phyloP scores from a whole-genome alignment of 176 grass and related monocot genomes.

The Olyra latifolia region DNA sequence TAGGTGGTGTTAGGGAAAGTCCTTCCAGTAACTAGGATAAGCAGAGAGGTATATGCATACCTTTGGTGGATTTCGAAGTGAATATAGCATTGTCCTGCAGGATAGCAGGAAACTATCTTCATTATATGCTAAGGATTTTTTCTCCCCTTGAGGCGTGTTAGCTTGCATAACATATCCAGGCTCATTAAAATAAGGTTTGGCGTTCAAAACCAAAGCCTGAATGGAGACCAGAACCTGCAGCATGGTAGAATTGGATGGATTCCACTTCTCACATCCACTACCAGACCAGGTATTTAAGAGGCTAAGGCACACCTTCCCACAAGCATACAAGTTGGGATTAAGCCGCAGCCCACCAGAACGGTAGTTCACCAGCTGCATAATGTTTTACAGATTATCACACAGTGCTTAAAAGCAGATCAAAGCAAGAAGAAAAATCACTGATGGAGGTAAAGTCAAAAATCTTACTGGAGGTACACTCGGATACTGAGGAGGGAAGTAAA shows the following conservation, averaged over 20 bases:
- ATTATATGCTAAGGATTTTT: slow-evolving; percentile 70
- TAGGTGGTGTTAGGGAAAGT: not conserved
- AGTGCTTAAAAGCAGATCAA: not conserved
- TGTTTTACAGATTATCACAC: not conserved
- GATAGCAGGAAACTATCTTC: slow-evolving; percentile 82
- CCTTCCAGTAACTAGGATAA: not conserved
- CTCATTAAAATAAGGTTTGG: slow-evolving; percentile 90
- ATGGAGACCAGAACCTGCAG: slow-evolving; percentile 82
- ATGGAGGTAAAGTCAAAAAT: slow-evolving; percentile 11
- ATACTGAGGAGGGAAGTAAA: slow-evolving; percentile 84
- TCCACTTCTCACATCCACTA: slow-evolving; percentile 75
- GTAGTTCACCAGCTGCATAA: slow-evolving; percentile 73
- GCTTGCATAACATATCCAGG: slow-evolving; percentile 53
- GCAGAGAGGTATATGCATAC: slow-evolving; percentile 35
- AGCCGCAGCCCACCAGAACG: slow-evolving; percentile 81
- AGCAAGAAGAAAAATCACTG: slow-evolving; percentile 17
- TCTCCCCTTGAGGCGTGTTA: slow-evolving; percentile 65
- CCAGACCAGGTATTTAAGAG: slow-evolving; percentile 90
- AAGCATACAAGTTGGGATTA: slow-evolving; percentile 92
- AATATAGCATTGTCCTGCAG: slow-evolving; percentile 85
- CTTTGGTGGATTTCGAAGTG: slow-evolving; percentile 74
- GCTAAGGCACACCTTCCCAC: slow-evolving; percentile 91
- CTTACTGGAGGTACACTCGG: slow-evolving; percentile 74
- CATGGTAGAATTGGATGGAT: slow-evolving; percentile 70
- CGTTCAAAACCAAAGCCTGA: slow-evolving; percentile 91